These are phyloP conservation scores for Chaetomium sp. DNA, from an alignment of 2,329 filamentous ascomycete species.

Conservation along the genomic window DNA sequence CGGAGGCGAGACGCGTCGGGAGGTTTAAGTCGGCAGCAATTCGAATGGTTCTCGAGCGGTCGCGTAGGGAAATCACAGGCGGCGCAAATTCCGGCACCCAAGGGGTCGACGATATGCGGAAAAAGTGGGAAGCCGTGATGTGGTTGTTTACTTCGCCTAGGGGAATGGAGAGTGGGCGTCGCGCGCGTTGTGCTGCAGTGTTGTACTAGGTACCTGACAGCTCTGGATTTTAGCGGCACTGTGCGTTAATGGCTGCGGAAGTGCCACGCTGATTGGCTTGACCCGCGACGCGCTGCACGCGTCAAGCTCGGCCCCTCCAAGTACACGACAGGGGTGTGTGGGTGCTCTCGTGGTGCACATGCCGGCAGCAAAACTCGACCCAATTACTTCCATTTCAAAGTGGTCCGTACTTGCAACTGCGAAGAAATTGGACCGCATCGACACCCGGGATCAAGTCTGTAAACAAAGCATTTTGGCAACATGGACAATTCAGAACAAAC, in stretches of 20 bases:
- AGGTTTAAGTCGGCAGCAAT: neutral
- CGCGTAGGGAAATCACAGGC: neutral
- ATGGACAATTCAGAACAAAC: conserved; percentile 46
- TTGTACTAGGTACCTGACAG: too few species aligned
- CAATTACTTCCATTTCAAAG: neutral
- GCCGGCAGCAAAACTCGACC: neutral
- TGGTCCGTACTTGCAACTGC: neutral
- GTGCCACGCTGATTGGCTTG: conserved; percentile 27
- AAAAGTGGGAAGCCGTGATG: neutral
- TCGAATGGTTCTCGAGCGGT: neutral
- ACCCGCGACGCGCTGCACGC: conserved; percentile 28
- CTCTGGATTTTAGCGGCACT: conserved; percentile 15
- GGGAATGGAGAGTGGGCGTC: neutral
- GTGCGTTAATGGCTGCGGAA: conserved; percentile 16
- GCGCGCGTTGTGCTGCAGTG: conserved; percentile 9
- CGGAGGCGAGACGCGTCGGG: neutral
- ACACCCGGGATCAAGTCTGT: neutral
- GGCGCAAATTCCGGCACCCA: neutral
- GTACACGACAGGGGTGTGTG: conserved; percentile 1
- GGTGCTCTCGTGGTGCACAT: neutral
- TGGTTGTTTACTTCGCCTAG: conserved; percentile 17
- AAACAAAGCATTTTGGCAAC: conserved; percentile 18
- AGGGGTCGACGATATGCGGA: neutral
- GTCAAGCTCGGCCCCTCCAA: conserved; percentile 28
- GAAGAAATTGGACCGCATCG: neutral